Base-by-base conservation (phyloP, 306 rosid species). In the Prosopis cineraria region DNA sequence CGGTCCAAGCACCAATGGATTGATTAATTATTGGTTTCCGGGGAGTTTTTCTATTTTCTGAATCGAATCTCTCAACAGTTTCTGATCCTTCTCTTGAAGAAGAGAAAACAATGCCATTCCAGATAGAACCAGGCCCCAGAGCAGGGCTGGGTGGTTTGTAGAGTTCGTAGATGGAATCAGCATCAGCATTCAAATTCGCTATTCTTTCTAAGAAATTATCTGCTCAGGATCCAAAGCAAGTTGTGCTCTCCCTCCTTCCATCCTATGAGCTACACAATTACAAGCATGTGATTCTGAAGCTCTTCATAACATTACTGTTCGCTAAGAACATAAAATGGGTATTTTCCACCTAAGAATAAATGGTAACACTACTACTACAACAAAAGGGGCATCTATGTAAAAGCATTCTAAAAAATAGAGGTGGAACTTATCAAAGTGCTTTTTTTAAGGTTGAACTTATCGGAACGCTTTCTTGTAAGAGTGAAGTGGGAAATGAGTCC, bases 151-250 rank as follows among this genome's bases (percentile, higher is more conserved):
- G 87, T 68, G 90, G 82, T 68, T 55, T 41, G 78, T 92, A 74
- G 47, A 95, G 96, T 77, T 91, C 93, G 31, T 81, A 82, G 43
- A 92, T 85, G 48, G 94, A 95, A 40, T 89, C 91, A 36, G 97
- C 97, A 22, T 88, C 86, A 3, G 80, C 30, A 85, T 95, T 91
- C 85, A 93, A 84, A 79, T 65, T 79, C 74, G 82, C 87, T 24
- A 86, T 36, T 9, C 4, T 66, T 20, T 71, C 14, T 90, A 95
- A 74, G 78, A 88, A 86, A 9, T 83, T 80, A 82, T 73, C 11
- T 88, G 87, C 68, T 88, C 90, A 1, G 86, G 80, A 68, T 95
- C 97, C 72, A 91, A 2, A 86, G 88, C 83, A 89, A 64, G 55
- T 80, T 83, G 79, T 79, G 68, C 62, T 59, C 83, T 41, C 96